Percentiles rank a stretch among this genome's conserved stretches.
These are phyloP conservation scores for Marasmius tenuissimus DNA, from an alignment of 1,284 basidiomycete species.

Conservation along the genomic window DNA sequence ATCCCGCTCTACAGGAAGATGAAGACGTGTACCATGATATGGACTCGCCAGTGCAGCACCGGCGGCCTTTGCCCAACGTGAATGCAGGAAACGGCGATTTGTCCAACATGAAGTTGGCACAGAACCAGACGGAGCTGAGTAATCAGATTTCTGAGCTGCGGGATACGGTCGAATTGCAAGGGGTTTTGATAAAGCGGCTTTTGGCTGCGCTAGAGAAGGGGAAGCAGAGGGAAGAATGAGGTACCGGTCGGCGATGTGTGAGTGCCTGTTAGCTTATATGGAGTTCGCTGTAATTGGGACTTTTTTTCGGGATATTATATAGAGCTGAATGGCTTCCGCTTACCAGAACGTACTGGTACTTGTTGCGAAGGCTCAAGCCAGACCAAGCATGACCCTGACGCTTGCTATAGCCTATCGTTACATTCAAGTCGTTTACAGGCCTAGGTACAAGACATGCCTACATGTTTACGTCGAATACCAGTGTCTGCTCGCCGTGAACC, in stretches of 20 bases:
- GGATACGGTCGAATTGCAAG: constrained; percentile 53
- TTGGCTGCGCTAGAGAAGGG: constrained; percentile 9
- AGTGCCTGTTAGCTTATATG: neutral
- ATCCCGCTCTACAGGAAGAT: constrained; percentile 10
- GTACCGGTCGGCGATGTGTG: neutral
- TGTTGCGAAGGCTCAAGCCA: no score
- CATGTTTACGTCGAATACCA: no score
- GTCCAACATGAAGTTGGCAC: constrained; percentile 55
- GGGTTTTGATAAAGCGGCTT: constrained; percentile 40
- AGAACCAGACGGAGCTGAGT: constrained; percentile 62
- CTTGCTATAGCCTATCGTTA: no score
- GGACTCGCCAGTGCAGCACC: constrained; percentile 15
- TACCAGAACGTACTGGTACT: no score
- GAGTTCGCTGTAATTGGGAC: no score
- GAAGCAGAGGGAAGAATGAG: constrained; percentile 4
- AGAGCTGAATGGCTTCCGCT: no score
- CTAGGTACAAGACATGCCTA: no score
- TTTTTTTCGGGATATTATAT: no score
- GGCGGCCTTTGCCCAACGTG: constrained; percentile 17
- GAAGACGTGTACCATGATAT: constrained; percentile 16
- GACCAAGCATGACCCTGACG: no score
- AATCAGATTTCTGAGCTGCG: constrained; percentile 59
- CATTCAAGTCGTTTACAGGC: no score
- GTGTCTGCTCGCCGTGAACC: no score
- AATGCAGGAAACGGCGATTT: constrained; percentile 32